Evolutionary conservation across 805 yeast genomes (phyloP).

Genomic region (Ascoidea asiatica): DNA sequence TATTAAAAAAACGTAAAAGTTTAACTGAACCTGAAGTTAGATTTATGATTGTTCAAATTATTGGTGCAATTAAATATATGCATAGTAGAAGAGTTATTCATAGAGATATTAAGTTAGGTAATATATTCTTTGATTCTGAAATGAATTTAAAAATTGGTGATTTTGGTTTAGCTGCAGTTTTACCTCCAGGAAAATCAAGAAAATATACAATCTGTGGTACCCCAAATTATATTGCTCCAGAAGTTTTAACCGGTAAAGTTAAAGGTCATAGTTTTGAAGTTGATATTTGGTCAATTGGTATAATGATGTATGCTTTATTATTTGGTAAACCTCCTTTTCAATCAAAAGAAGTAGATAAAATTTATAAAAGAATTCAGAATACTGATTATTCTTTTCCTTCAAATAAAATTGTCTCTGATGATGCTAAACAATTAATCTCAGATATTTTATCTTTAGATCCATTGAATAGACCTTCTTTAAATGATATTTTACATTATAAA

Average conservation of each 20-base stretch:
- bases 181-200: constrained; percentile 56
- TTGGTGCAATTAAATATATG: constrained; percentile 89
- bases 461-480: constrained; percentile 62
- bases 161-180: constrained; percentile 95
- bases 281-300: constrained; percentile 96
- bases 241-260: constrained; percentile 77
- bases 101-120: constrained; percentile 91
- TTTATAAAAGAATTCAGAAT: constrained; percentile 81
- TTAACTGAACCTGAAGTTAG: constrained; percentile 88
- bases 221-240: constrained; percentile 98
- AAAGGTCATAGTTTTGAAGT: constrained; percentile 90
- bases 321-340: constrained; percentile 97
- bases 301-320: constrained; percentile 86
- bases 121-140: constrained; percentile 83
- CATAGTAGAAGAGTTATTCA: constrained; percentile 89
- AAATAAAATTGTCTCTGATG: constrained; percentile 48
- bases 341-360: constrained; percentile 83
- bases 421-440: constrained; percentile 59
- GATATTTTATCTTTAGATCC: constrained; percentile 74
- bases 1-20: constrained; percentile 71
- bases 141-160: constrained; percentile 96
- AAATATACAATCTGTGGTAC: constrained; percentile 96
- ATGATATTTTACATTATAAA: constrained; percentile 64
- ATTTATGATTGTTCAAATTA: constrained; percentile 77
- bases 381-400: constrained; percentile 73